Conservation (phyloP, 1,139 yeast species). For the Hyphopichia khmerensis region DNA sequence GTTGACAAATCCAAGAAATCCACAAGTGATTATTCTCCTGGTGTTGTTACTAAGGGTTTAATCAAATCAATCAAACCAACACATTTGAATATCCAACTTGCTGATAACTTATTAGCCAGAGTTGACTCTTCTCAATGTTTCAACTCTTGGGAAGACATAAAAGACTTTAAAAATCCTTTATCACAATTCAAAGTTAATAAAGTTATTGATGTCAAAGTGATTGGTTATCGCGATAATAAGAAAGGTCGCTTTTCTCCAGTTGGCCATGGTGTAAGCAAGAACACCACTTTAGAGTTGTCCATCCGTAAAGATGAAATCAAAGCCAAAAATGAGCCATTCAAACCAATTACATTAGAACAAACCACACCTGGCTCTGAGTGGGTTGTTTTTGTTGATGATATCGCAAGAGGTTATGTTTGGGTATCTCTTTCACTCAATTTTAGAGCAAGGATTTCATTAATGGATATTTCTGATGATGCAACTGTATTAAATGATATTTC, state of each 20-base stretch:
- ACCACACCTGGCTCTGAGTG: constrained; percentile 43
- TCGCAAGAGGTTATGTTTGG: constrained; percentile 58
- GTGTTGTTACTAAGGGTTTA: constrained; percentile 58
- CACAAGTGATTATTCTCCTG: constrained; percentile 56
- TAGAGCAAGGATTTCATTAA: constrained; percentile 64
- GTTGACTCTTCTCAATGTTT: constrained; percentile 74
- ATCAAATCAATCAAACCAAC: constrained; percentile 68
- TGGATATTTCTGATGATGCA: constrained; percentile 64
- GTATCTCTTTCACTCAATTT: constrained; percentile 68
- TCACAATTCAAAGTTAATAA: constrained; percentile 59
- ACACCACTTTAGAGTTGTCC: constrained; percentile 65
- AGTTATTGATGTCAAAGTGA: constrained; percentile 58
- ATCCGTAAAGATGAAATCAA: constrained; percentile 38
- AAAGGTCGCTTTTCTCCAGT: constrained; percentile 70
- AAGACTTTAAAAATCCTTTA: constrained; percentile 60
- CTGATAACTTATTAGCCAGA: constrained; percentile 80
- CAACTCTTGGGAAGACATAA: constrained; percentile 54
- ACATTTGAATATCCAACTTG: constrained; percentile 72
- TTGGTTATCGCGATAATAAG: constrained; percentile 77
- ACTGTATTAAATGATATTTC: constrained; percentile 51
- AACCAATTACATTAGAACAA: constrained; percentile 35
- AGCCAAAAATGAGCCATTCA: constrained; percentile 17
- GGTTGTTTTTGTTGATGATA: constrained; percentile 53
- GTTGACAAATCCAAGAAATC: constrained; percentile 52
- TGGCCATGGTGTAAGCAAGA: constrained; percentile 55